These are phyloP conservation scores for Solanum chacoense DNA, from an alignment of 305 asterid species.

Conservation along the genomic window DNA sequence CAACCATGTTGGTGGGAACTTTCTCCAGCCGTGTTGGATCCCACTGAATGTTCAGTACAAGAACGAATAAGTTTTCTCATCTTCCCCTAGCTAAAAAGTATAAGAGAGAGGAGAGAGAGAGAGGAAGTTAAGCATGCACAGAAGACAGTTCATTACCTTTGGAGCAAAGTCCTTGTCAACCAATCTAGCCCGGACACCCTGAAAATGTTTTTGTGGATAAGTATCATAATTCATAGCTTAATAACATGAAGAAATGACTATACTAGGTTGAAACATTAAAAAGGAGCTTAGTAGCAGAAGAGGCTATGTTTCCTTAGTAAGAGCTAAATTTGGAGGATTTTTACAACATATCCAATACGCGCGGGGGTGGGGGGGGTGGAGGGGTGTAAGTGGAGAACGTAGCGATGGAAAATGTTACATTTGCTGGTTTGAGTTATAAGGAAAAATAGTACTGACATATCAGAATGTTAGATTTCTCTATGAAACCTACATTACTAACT, in stretches of 20 bases:
- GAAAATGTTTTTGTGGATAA: not conserved
- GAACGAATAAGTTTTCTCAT: not conserved
- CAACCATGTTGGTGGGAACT: constrained; percentile 67
- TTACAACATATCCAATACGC: too few relatives aligned
- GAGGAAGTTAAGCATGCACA: not conserved
- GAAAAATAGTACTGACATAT: not conserved
- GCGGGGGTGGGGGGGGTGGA: too few relatives aligned
- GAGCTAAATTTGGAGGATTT: not conserved
- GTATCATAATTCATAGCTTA: not conserved
- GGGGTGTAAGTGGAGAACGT: not conserved
- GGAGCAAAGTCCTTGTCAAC: constrained; percentile 93
- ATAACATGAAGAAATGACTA: not conserved
- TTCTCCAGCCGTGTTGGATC: constrained; percentile 57
- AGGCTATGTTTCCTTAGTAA: not conserved
- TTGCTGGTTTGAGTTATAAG: not conserved
- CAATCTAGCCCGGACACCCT: constrained; percentile 94
- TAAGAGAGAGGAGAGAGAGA: not conserved
- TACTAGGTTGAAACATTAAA: not conserved
- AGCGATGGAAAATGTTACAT: not conserved
- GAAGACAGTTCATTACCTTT: constrained; percentile 40
- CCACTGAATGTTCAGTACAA: constrained; percentile 52
- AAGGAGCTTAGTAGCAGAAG: not conserved
- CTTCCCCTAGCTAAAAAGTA: not conserved
- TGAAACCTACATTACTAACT: not conserved
- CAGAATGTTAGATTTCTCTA: not conserved